Conservation (phyloP, 1,284 basidiomycete species). For the Ganoderma sinense region DNA sequence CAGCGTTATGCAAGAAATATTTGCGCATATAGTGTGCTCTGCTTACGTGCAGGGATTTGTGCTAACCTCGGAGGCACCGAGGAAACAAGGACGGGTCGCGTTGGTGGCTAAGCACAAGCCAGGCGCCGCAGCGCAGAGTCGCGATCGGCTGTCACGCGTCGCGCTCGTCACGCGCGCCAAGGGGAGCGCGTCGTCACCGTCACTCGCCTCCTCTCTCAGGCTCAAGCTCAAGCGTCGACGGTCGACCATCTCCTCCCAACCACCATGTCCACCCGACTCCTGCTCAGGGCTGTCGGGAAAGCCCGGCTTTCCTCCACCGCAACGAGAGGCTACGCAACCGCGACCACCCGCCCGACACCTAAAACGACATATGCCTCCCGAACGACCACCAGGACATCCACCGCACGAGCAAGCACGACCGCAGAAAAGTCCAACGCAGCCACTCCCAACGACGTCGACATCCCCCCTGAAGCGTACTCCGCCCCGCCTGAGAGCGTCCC, state of each 20-base stretch:
- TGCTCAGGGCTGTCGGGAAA: constrained; percentile 15
- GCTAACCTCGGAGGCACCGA: background rate
- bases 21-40: background rate
- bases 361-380: background rate
- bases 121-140: background rate
- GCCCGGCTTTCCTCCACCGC: constrained; percentile 12
- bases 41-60: background rate
- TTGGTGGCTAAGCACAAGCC: constrained; percentile 12
- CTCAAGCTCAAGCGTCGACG: background rate
- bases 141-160: constrained; percentile 20
- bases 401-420: constrained; percentile 11
- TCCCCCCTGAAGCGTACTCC: constrained; percentile 27
- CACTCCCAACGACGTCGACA: constrained; percentile 32
- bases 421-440: constrained; percentile 10
- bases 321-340: constrained; percentile 28
- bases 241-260: background rate
- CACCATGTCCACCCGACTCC: constrained; percentile 21
- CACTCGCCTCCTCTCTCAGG: background rate
- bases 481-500: constrained; percentile 35
- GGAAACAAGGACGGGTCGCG: background rate
- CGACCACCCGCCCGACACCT: constrained; percentile 6
- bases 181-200: constrained; percentile 15
- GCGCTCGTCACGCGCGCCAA: constrained; percentile 23
- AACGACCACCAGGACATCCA: background rate
- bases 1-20: background rate